A percentile compares a stretch with the other conserved stretches of the same genome.
These are phyloP conservation scores for Polychaeton citri DNA, from an alignment of 2,329 filamentous ascomycete genomes.

Conservation along the genomic window DNA sequence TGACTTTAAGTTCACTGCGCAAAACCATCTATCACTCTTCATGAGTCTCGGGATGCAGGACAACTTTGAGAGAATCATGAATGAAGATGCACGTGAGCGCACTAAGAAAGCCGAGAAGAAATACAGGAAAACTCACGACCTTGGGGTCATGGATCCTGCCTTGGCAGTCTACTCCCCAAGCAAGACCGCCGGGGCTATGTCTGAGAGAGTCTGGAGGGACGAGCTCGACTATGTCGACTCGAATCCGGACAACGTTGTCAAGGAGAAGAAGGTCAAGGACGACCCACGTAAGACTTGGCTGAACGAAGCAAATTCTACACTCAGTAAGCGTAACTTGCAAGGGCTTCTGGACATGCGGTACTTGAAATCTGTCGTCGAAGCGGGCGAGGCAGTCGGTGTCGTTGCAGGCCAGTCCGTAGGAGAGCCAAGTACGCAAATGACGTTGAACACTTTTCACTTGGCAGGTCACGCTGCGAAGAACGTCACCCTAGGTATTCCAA, in stretches of 20 bases:
- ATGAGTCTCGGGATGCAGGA: constrained; percentile 57
- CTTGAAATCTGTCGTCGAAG: constrained; percentile 78
- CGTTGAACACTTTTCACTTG: constrained; percentile 98
- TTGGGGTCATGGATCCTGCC: constrained; percentile 61
- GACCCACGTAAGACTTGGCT: constrained; percentile 16
- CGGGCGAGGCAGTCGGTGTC: constrained; percentile 91
- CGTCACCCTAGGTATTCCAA: constrained; percentile 95
- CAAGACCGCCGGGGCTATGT: constrained; percentile 71
- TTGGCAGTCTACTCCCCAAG: constrained; percentile 61
- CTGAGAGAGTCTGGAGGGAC: constrained; percentile 66
- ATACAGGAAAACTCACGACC: constrained; percentile 57
- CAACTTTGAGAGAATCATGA: constrained; percentile 40
- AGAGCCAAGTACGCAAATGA: constrained; percentile 98
- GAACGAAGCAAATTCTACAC: constrained; percentile 15
- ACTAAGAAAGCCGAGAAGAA: constrained; percentile 63
- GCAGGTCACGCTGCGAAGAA: constrained; percentile 97
- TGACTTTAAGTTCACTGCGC: constrained; percentile 79
- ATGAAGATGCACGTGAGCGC: constrained; percentile 50
- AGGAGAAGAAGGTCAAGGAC: constrained; percentile 44
- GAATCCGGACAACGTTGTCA: constrained; percentile 51
- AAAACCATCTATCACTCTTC: constrained; percentile 72
- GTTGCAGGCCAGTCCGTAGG: constrained; percentile 93
- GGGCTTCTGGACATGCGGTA: constrained; percentile 85
- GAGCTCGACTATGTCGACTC: constrained; percentile 64
- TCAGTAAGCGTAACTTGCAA: constrained; percentile 62